Evolutionary conservation across 1,139 yeast genomes (phyloP).

Genomic region (Yamadazyma blattariae): DNA sequence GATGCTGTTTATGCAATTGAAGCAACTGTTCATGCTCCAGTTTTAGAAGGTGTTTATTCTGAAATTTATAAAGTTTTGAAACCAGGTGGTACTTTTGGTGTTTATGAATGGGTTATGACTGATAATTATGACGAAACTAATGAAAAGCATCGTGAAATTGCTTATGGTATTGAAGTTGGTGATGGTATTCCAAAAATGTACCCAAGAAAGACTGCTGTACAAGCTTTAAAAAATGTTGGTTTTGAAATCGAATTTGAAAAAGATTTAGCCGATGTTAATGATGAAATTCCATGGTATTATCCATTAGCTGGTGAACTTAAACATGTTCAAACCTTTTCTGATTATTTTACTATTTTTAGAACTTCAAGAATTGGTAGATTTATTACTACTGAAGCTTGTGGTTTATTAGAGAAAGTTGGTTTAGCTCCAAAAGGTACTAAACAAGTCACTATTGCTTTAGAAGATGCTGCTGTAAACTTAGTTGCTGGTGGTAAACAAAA

Average conservation of each 20-base stretch:
- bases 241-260: slow-evolving; percentile 71
- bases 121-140: slow-evolving; percentile 85
- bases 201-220: slow-evolving; percentile 76
- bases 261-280: slow-evolving; percentile 82
- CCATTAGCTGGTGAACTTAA: slow-evolving; percentile 94
- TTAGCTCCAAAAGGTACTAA: slow-evolving; percentile 92
- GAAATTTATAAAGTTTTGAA: slow-evolving; percentile 94
- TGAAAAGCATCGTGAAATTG: slow-evolving; percentile 88
- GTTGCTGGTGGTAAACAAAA: slow-evolving; percentile 90
- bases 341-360: slow-evolving; percentile 82
- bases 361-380: slow-evolving; percentile 85
- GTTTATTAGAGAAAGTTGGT: slow-evolving; percentile 77
- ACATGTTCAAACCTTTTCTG: slow-evolving; percentile 76
- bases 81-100: slow-evolving; percentile 96
- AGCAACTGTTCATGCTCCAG: slow-evolving; percentile 98
- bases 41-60: slow-evolving; percentile 90
- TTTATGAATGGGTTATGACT: slow-evolving; percentile 99
- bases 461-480: slow-evolving; percentile 94
- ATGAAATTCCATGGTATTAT: slow-evolving; percentile 95
- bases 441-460: slow-evolving; percentile 88
- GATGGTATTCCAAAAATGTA: slow-evolving; percentile 99
- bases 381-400: slow-evolving; percentile 77
- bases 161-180: slow-evolving; percentile 96
- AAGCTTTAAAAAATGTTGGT: slow-evolving; percentile 85
- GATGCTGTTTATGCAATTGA: slow-evolving; percentile 98